Percentiles rank a stretch among this genome's conserved stretches.
These are phyloP conservation scores for Neurospora intermedia DNA, from an alignment of 495 filamentous ascomycete genomes.

Conservation along the genomic window DNA sequence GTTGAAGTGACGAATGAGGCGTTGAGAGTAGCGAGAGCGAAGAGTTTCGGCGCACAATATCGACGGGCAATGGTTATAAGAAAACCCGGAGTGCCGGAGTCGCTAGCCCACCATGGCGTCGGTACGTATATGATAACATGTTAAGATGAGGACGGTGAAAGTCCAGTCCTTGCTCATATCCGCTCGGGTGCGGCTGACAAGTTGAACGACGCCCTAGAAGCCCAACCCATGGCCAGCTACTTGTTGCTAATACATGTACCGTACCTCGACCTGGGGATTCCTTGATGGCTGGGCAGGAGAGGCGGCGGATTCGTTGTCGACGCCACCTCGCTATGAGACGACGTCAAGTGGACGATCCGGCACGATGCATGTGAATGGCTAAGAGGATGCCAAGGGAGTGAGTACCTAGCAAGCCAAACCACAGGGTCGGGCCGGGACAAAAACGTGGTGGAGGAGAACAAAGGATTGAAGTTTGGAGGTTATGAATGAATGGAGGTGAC, in stretches of 20 bases:
- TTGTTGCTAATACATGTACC: not conserved
- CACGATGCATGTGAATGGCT: not conserved
- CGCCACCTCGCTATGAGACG: not conserved
- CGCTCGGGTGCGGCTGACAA: not conserved
- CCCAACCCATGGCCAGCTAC: not conserved
- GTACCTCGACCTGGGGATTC: not conserved
- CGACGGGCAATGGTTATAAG: not conserved
- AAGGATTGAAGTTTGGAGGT: not conserved
- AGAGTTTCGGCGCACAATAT: not conserved
- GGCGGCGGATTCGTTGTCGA: not conserved
- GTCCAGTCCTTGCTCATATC: not conserved
- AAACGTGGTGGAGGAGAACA: not conserved
- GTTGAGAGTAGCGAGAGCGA: constrained; percentile 8
- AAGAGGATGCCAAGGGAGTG: not conserved
- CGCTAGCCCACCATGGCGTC: not conserved
- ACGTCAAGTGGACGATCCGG: not conserved
- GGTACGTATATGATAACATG: not conserved
- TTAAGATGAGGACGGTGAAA: no score
- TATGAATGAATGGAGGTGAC: not conserved
- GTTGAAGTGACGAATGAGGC: not conserved
- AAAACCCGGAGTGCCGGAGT: not conserved
- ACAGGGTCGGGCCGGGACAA: not conserved
- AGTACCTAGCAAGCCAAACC: not conserved
- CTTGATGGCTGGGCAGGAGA: not conserved
- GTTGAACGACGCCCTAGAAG: not conserved